These are phyloP conservation scores for Globisporangium cederbergense DNA, from an alignment of 352 stramenopile species.

Conservation along the genomic window DNA sequence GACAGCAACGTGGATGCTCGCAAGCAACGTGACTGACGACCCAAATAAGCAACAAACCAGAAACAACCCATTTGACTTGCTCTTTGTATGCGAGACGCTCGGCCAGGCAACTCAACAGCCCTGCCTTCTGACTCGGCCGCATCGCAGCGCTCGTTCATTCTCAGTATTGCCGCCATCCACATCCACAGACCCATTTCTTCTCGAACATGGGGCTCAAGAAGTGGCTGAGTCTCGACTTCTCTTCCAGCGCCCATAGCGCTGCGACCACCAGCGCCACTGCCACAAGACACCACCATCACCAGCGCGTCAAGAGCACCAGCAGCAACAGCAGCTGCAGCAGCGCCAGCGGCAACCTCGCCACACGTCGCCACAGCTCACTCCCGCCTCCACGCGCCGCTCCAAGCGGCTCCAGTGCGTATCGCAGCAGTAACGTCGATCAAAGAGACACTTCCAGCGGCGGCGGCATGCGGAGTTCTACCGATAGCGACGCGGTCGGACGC, in stretches of 20 bases:
- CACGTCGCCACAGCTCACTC: slow-evolving; percentile 14
- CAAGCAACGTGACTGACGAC: no score
- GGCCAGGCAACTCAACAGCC: not conserved
- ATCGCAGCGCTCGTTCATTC: not conserved
- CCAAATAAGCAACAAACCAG: not conserved
- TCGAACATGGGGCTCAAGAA: slow-evolving; percentile 12
- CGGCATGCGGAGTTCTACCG: not conserved
- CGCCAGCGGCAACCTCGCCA: not conserved
- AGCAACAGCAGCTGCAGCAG: slow-evolving; percentile 1
- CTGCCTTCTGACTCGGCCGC: not conserved
- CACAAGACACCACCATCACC: slow-evolving; percentile 1
- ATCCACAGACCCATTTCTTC: not conserved
- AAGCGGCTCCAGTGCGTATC: slow-evolving; percentile 8
- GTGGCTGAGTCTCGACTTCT: slow-evolving; percentile 16
- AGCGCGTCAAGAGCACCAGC: slow-evolving; percentile 7
- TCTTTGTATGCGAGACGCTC: slow-evolving; percentile 7
- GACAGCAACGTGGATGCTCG: no score
- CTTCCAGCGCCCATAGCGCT: not conserved
- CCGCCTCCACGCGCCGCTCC: not conserved
- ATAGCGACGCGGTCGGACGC: slow-evolving; percentile 1
- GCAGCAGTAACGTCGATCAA: slow-evolving; percentile 15
- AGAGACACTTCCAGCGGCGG: not conserved
- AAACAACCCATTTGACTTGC: not conserved
- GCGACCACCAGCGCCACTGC: not conserved
- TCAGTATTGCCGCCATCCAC: not conserved